phyloP scores from a whole-genome alignment of 2,329 filamentous ascomycete genomes.

The Parasarocladium wereldwijsianum region DNA sequence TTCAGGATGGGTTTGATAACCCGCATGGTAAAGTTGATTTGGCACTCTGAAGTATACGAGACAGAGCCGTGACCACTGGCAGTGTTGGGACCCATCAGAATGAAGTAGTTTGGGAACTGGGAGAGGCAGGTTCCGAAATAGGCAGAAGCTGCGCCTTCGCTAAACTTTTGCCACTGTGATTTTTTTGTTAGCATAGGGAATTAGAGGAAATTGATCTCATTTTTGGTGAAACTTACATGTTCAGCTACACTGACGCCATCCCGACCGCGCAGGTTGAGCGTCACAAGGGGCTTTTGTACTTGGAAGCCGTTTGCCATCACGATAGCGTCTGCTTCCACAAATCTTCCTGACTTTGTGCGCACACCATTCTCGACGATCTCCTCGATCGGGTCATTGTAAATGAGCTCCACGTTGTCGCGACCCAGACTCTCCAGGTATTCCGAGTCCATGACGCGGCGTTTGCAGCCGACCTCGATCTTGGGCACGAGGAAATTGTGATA shows the following conservation, averaged over 20 bases:
- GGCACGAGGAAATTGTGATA: constrained; percentile 20
- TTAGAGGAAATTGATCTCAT: background rate
- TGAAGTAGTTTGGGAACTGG: constrained; percentile 28
- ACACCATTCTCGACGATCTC: background rate
- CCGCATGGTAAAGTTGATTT: constrained; percentile 24
- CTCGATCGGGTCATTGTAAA: constrained; percentile 4
- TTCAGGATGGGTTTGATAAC: constrained; percentile 15
- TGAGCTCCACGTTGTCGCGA: constrained; percentile 12
- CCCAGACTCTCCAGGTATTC: constrained; percentile 28
- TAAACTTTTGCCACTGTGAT: constrained; percentile 22
- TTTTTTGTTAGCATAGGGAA: too few relatives aligned
- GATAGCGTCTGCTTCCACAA: constrained; percentile 13
- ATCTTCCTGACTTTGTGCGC: background rate
- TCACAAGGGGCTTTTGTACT: constrained; percentile 26
- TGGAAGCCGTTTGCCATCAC: constrained; percentile 31
- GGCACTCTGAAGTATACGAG: constrained; percentile 30
- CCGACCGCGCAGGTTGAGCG: constrained; percentile 26
- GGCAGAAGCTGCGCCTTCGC: constrained; percentile 24
- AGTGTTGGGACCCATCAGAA: constrained; percentile 21
- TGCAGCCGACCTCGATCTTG: constrained; percentile 27
- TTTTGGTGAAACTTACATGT: constrained; percentile 7
- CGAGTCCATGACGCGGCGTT: constrained; percentile 30
- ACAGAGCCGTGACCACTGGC: constrained; percentile 29
- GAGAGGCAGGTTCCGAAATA: constrained; percentile 30
- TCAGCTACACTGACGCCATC: constrained; percentile 21